Base-by-base conservation (phyloP, 1,284 basidiomycete genomes). In the Omphalotus olearius region DNA sequence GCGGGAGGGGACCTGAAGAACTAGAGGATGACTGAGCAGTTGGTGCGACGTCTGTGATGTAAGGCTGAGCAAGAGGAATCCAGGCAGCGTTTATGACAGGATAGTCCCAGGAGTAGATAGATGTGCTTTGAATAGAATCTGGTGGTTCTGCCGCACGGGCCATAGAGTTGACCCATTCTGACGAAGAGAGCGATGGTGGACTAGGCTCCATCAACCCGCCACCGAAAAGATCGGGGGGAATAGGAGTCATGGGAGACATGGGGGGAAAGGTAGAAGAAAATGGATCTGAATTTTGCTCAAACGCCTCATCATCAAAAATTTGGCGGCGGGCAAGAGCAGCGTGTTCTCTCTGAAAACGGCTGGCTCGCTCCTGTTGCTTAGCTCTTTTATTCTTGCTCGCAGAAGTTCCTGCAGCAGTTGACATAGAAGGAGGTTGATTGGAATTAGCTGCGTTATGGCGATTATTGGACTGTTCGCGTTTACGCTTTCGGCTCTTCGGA, bases 121-220 rank as follows among this genome's bases (percentile, higher is more conserved):
- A 11, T 16, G 33, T 17, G 11, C 18, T 42, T 16, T 49, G 36
- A 30, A 35, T 26, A 26, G 41, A 23, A 45, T 17, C n/a, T 6
- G 37, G 37, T 11, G 47, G 42, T 23, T 63, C 59, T 37, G 61
- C 67, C n/a, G 66, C 66, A 58, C 63, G 62, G 17, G 66, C 64
- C 71, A 73, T 74, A 0, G 69, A 71, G 17, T 70, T 67, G 1
- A 73, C 70, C 72, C 71, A 73, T 10, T 67, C 51, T n/a, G 70
- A 72, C 0, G 65, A 55, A 0, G 59, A 57, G 16, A 53, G 16
- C n/a, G 38, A 16, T 23, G 42, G 17, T 4, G 17, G 35, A 26
- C 51, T 30, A 4, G 14, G 36, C 9, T 42, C 44, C 47, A 38
- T 50, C 51, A 33, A 33, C 13, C 30, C 30, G 30, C 13, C 30